Base-by-base conservation (phyloP, 2,329 filamentous ascomycete species). In the Penicillium nordicum region DNA sequence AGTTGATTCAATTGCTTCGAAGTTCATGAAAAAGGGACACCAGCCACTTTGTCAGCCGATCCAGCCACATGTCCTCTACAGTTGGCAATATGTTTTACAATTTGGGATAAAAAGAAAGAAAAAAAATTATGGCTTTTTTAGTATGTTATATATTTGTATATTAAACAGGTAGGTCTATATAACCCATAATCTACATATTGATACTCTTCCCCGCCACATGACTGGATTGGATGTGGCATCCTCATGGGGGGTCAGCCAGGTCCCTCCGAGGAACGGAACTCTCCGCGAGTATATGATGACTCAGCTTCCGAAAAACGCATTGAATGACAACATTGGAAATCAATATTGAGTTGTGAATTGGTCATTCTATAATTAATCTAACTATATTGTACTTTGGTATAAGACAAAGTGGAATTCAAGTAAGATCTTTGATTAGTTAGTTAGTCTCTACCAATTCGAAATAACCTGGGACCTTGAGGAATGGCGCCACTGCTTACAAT, bases 41-140 rank as follows among this genome's bases (percentile, higher is more conserved):
- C 57, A 66, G 63, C 64, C 64, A 66, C 63, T 66, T 66, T 64
- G 64, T 66, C 61, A 65, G 64, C 64, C 58, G 62, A 58, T 64
- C 61, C 61, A 66, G 64, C 64, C 64, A 66, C 64, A 66, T 66
- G 64, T 65, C 64, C 63, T 66, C 53, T 60, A 50, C 50, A 50
- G 44, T 57, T 52, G 50, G 27, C 29, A 48, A 36, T 43, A 2
- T 42, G 10, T 25, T 34, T 27, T 18, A 27, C 8, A 16, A n/a
- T 6, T 5, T 23, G 29, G 48, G 18, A 34, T 21, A n/a, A 16
- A 25, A 16, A 40, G 14, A 11, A 41, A 50, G n/a, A n/a, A 23
- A 43, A 8, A 18, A 18, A 18, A 18, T 1, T 18, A 18, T 18
- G 18, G 18, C 18, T 18, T 18, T 14, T 7, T 23, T 14, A 23